phyloP scores from a whole-genome alignment of 257 asterid species.

The Solanum etuberosum region DNA sequence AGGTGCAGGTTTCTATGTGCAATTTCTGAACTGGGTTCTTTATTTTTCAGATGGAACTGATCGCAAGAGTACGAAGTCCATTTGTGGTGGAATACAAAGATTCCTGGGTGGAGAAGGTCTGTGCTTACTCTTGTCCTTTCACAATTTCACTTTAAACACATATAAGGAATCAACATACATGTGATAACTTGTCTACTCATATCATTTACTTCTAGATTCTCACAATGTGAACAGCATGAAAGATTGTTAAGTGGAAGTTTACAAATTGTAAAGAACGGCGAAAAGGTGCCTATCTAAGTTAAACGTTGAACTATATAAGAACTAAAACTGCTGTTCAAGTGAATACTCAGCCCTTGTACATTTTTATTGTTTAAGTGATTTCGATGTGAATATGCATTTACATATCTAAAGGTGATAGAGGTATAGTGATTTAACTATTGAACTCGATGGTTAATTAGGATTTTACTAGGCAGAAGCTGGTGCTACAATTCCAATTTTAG shows the following conservation, averaged over 20 bases:
- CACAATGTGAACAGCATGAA: not conserved
- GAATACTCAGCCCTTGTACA: not conserved
- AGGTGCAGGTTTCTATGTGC: not conserved
- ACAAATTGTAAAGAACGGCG: not conserved
- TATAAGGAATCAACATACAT: not conserved
- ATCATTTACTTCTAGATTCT: not conserved
- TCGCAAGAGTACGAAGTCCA: constrained; percentile 65
- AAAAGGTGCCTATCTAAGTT: not conserved
- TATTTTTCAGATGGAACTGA: constrained; percentile 88
- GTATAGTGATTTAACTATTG: not conserved
- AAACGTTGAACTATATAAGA: not conserved
- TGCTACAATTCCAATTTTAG: not conserved
- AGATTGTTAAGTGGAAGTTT: not conserved
- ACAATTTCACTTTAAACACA: not conserved
- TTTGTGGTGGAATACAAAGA: constrained; percentile 94
- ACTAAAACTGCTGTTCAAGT: not conserved
- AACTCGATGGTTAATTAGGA: not conserved
- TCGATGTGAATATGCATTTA: not conserved
- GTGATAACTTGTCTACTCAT: not conserved
- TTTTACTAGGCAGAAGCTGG: not conserved
- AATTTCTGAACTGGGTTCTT: not conserved
- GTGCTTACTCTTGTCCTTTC: not conserved
- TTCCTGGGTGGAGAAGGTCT: constrained; percentile 99
- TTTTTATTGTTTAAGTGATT: not conserved
- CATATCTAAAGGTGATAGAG: not conserved